phyloP scores from a whole-genome alignment of 805 yeast species.

The Metschnikowia drakensbergensis region DNA sequence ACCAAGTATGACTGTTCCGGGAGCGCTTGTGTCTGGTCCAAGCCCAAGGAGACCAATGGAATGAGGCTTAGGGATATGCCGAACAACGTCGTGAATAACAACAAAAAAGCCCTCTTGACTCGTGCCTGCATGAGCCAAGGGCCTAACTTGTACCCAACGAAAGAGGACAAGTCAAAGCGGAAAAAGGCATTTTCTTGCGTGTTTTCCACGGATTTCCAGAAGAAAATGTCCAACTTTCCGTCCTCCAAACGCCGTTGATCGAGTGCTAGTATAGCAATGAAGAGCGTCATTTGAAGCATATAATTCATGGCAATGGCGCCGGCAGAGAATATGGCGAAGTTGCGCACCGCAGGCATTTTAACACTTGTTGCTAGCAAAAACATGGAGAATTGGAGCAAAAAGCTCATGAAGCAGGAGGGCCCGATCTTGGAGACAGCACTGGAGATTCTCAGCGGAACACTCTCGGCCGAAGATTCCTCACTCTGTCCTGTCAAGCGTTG shows the following conservation, averaged over 20 bases:
- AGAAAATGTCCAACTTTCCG: constrained; percentile 57
- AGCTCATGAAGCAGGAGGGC: constrained; percentile 79
- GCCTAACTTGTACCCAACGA: constrained; percentile 51
- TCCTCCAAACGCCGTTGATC: constrained; percentile 62
- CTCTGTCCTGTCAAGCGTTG: constrained; percentile 45
- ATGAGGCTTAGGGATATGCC: constrained; percentile 65
- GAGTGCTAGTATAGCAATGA: constrained; percentile 64
- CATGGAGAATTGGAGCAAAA: constrained; percentile 74
- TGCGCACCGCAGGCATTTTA: constrained; percentile 93
- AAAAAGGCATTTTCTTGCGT: constrained; percentile 7
- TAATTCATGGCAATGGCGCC: constrained; percentile 80
- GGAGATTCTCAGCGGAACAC: constrained; percentile 36
- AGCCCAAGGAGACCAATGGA: constrained; percentile 71
- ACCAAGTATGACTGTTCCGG: constrained; percentile 81
- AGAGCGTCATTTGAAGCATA: constrained; percentile 73
- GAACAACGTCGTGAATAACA: constrained; percentile 56
- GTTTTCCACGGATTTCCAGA: constrained; percentile 34
- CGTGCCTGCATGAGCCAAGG: constrained; percentile 52
- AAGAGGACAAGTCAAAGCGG: constrained; percentile 25
- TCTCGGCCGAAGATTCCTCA: background rate
- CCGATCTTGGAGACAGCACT: constrained; percentile 71
- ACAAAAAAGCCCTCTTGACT: constrained; percentile 45
- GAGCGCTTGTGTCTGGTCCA: constrained; percentile 86
- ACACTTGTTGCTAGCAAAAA: constrained; percentile 77
- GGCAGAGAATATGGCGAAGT: constrained; percentile 88